Evolutionary conservation across 495 filamentous ascomycete genomes (phyloP).

Genomic region (Neurospora sp.): DNA sequence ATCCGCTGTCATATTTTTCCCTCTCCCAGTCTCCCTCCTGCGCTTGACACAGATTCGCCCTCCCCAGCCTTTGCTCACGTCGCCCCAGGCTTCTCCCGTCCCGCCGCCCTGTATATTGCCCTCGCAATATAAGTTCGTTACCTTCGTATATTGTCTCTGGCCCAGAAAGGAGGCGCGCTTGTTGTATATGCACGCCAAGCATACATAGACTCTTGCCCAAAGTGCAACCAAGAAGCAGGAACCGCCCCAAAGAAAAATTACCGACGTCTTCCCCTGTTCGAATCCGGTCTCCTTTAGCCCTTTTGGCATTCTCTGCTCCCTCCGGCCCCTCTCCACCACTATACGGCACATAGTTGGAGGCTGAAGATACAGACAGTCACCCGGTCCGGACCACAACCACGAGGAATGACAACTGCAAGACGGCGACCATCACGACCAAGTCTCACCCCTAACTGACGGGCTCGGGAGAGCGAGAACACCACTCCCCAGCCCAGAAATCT

Average conservation of each 20-base stretch:
- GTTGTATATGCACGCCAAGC: slow-evolving; percentile 29
- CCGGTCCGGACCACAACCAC: slow-evolving; percentile 1
- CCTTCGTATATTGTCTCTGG: slow-evolving; percentile 26
- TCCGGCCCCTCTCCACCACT: slow-evolving; percentile 27
- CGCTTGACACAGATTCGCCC: slow-evolving; percentile 6
- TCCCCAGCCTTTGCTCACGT: slow-evolving; percentile 7
- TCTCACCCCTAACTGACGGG: slow-evolving; percentile 5
- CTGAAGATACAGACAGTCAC: slow-evolving; percentile 4
- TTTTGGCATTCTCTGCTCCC: slow-evolving; percentile 19
- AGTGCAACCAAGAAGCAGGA: slow-evolving; percentile 23
- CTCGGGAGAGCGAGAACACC: slow-evolving; percentile 11
- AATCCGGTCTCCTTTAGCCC: slow-evolving; percentile 28
- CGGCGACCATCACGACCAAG: background rate
- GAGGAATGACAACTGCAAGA: slow-evolving; percentile 1
- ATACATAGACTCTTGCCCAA: slow-evolving; percentile 18
- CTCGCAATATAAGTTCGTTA: slow-evolving; percentile 28
- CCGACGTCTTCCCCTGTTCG: slow-evolving; percentile 23
- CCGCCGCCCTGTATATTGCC: slow-evolving; percentile 28
- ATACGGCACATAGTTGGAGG: slow-evolving; percentile 24
- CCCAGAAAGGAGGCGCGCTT: slow-evolving; percentile 14
- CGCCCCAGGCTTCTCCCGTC: slow-evolving; percentile 21
- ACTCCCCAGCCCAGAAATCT: background rate
- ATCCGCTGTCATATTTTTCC: slow-evolving; percentile 10
- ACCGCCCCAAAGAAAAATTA: slow-evolving; percentile 18
- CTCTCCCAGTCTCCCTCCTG: slow-evolving; percentile 1